A percentile compares a stretch with the other conserved stretches of the same genome.
These are phyloP conservation scores for Decorospora gaudefroyi DNA, from an alignment of 2,329 filamentous ascomycete species.

Conservation along the genomic window DNA sequence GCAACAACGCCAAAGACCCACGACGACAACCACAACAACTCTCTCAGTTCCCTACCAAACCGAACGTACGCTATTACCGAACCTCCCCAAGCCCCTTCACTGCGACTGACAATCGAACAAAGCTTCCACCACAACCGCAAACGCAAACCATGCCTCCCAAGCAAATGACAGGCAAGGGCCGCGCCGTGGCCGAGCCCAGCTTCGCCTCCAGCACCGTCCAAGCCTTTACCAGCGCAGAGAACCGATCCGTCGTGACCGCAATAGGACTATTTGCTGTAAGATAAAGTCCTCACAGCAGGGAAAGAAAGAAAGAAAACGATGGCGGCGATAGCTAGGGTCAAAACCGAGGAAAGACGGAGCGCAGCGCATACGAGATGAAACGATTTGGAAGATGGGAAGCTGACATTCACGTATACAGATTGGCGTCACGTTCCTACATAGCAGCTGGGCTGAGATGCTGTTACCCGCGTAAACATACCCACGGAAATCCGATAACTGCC, in stretches of 20 bases:
- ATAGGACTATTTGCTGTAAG: constrained; percentile 58
- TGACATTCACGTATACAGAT: constrained; percentile 44
- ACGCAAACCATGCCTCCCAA: constrained; percentile 45
- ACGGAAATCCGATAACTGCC: not conserved
- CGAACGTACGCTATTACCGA: constrained; percentile 9
- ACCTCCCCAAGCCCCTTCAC: not conserved
- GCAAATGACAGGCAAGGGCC: constrained; percentile 32
- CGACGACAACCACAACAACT: constrained; percentile 11
- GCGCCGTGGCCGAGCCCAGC: constrained; percentile 42
- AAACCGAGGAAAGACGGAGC: too few species aligned
- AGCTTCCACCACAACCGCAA: constrained; percentile 2
- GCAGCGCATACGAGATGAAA: not conserved
- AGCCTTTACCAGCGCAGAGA: constrained; percentile 54
- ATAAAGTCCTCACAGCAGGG: too few species aligned
- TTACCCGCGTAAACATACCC: constrained; percentile 51
- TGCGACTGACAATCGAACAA: constrained; percentile 2
- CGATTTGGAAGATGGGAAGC: constrained; percentile 11
- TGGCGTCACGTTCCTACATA: constrained; percentile 58
- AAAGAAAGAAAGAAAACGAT: not conserved
- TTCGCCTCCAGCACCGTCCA: constrained; percentile 49
- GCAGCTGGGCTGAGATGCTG: constrained; percentile 58
- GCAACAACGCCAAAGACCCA: constrained; percentile 15
- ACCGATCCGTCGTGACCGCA: constrained; percentile 55
- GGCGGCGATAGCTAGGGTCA: not conserved
- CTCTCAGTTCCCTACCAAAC: constrained; percentile 1